phyloP scores from a whole-genome alignment of 106 monocot genomes.

The Agapanthus africanus region DNA sequence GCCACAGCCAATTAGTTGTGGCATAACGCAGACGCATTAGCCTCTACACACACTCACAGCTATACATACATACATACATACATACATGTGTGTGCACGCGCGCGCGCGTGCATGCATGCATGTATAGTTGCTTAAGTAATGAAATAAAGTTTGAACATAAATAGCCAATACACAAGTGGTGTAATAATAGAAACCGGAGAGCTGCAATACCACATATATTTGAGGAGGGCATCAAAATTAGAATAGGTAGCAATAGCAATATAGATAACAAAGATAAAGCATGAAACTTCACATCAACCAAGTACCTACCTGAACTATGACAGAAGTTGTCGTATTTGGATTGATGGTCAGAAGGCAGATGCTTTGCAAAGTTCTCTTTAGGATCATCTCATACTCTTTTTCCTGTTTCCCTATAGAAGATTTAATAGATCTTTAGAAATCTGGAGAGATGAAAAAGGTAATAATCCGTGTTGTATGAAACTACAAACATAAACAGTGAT shows the following conservation, averaged over 20 bases:
- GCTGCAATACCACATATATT: not conserved
- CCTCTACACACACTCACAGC: not conserved
- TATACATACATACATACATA: too few species aligned
- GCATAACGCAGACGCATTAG: not conserved
- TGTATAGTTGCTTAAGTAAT: slow-evolving; percentile 2
- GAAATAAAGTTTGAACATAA: not conserved
- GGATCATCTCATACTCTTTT: slow-evolving; percentile 84
- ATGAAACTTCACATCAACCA: not conserved
- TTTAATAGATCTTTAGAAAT: not conserved
- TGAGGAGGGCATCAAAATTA: not conserved
- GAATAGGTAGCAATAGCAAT: too few species aligned
- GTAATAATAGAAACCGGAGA: not conserved
- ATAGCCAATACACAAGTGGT: too few species aligned
- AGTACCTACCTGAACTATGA: slow-evolving; percentile 60
- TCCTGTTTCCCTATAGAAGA: slow-evolving; percentile 61
- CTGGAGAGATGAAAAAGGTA: not conserved
- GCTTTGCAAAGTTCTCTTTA: slow-evolving; percentile 84
- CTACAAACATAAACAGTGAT: not conserved
- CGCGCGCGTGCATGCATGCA: too few species aligned
- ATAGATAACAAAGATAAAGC: not conserved
- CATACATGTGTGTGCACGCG: too few species aligned
- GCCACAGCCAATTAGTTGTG: too few species aligned
- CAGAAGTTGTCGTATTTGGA: slow-evolving; percentile 89
- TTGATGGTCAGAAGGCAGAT: slow-evolving; percentile 63
- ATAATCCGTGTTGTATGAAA: not conserved